Conservation (phyloP, 495 filamentous ascomycete species). For the Apodospora peruviana region DNA sequence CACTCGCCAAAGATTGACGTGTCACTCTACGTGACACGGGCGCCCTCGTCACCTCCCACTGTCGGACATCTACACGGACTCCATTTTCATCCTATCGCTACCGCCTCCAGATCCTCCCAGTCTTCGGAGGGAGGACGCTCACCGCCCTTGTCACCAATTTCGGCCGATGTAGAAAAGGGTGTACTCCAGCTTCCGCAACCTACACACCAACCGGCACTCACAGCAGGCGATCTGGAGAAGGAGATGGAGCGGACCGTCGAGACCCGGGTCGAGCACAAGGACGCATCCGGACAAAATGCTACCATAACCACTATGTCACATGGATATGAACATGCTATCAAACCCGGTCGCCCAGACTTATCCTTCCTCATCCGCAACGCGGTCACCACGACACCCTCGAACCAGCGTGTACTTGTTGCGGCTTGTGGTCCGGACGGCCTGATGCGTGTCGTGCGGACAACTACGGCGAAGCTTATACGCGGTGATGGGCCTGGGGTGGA, state of each 20-base stretch:
- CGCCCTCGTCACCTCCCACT: constrained; percentile 9
- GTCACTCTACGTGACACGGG: constrained; percentile 42
- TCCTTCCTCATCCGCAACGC: constrained; percentile 34
- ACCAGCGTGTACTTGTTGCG: constrained; percentile 43
- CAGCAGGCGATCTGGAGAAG: constrained; percentile 15
- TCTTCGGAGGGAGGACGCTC: constrained; percentile 13
- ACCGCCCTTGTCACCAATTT: constrained; percentile 13
- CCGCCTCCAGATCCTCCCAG: constrained; percentile 11
- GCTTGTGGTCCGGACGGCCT: constrained; percentile 47
- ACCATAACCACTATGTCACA: constrained; percentile 8
- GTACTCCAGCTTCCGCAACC: constrained; percentile 2
- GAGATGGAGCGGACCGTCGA: constrained; percentile 14
- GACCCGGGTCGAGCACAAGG: constrained; percentile 17
- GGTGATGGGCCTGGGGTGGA: constrained; percentile 46
- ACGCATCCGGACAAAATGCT: not conserved
- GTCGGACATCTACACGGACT: not conserved
- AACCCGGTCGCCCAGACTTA: constrained; percentile 36
- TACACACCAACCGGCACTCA: constrained; percentile 1
- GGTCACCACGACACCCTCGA: constrained; percentile 29
- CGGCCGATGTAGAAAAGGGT: constrained; percentile 18
- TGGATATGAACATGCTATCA: constrained; percentile 18
- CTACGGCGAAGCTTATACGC: constrained; percentile 43
- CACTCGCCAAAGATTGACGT: constrained; percentile 41
- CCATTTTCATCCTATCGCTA: not conserved
- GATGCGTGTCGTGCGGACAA: constrained; percentile 43